Evolutionary conservation across 805 yeast genomes (phyloP).

Genomic region (Monosporozyma solicola): DNA sequence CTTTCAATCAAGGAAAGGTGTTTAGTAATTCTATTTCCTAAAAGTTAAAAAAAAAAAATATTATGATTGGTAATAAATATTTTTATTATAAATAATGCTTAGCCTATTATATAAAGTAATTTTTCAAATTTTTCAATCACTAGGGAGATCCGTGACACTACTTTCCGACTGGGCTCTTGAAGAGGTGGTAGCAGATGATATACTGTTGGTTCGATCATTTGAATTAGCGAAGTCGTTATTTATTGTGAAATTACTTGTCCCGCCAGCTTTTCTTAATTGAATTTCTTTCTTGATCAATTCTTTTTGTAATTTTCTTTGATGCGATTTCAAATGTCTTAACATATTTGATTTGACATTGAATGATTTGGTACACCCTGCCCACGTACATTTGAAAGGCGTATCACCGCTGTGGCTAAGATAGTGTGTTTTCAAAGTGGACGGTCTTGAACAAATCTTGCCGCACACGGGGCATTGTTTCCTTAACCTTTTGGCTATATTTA

Average conservation of each 20-base stretch:
- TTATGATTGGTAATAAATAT: too few species aligned
- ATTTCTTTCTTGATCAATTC: not conserved
- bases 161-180: too few species aligned
- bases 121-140: too few species aligned
- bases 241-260: not conserved
- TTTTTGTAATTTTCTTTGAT: constrained; percentile 30
- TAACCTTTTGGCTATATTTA: constrained; percentile 7
- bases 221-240: too few species aligned
- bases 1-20: too few species aligned
- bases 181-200: too few species aligned
- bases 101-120: too few species aligned
- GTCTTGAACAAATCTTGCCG: constrained; percentile 69
- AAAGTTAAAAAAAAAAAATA: too few species aligned
- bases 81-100: too few species aligned
- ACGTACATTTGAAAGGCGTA: constrained; percentile 56
- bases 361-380: constrained; percentile 56
- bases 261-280: not conserved
- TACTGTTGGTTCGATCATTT: too few species aligned
- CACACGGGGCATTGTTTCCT: constrained; percentile 46
- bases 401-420: constrained; percentile 76
- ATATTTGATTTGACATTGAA: constrained; percentile 75
- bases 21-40: too few species aligned
- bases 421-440: constrained; percentile 75
- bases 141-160: too few species aligned
- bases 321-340: constrained; percentile 70